Evolutionary conservation across 1,284 basidiomycete genomes (phyloP).

Genomic region (Bondarzewia mesenterica): DNA sequence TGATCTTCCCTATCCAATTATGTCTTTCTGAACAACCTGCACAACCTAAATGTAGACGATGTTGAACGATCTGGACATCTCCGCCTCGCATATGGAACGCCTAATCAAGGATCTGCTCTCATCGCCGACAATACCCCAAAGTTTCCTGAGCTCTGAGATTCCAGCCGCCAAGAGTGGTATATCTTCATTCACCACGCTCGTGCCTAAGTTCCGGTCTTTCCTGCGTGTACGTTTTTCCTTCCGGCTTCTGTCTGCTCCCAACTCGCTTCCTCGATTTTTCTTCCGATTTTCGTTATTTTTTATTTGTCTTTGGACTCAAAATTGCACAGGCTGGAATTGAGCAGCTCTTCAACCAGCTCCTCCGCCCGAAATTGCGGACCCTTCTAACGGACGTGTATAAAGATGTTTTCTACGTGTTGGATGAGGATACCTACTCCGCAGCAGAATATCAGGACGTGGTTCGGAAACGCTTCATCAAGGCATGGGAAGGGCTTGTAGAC

Average conservation of each 20-base stretch:
- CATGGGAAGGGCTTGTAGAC: conserved; percentile 80
- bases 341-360: conserved; percentile 88
- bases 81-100: conserved; percentile 79
- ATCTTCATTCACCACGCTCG: conserved; percentile 41
- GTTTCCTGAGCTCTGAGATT: conserved; percentile 62
- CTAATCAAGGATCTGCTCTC: conserved; percentile 64
- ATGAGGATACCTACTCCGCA: conserved; percentile 79
- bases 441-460: conserved; percentile 84
- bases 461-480: conserved; percentile 80
- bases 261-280: neutral
- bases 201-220: conserved; percentile 60
- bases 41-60: too few species aligned
- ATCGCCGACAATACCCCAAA: conserved; percentile 52
- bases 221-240: conserved; percentile 45
- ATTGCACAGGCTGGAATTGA: conserved; percentile 73
- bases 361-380: conserved; percentile 78
- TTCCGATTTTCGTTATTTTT: neutral
- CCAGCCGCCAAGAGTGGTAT: conserved; percentile 37
- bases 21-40: too few species aligned
- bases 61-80: conserved; percentile 85
- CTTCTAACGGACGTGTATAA: conserved; percentile 85
- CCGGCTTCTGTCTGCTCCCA: neutral
- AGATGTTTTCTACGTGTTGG: conserved; percentile 81
- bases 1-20: conserved; percentile 1
- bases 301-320: neutral